Percentiles rank a stretch among this genome's conserved stretches.
These are phyloP conservation scores for Microsporum audouinii DNA, from an alignment of 2,329 filamentous ascomycete genomes.

Conservation along the genomic window DNA sequence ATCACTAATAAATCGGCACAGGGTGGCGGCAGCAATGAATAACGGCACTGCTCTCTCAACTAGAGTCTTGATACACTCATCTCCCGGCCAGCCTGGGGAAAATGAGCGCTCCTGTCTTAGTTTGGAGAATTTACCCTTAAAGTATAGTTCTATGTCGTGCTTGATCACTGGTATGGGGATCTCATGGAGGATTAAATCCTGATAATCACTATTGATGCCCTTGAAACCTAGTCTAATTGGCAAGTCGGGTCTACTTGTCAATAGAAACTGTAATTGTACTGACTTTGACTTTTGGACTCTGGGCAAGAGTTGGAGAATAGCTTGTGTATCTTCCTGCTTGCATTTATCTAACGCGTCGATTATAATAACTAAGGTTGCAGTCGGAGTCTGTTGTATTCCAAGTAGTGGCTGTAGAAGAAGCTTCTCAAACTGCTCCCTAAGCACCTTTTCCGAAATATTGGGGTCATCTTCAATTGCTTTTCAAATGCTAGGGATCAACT, in stretches of 20 bases:
- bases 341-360: constrained; percentile 10
- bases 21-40: constrained; percentile 22
- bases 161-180: constrained; percentile 17
- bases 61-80: constrained; percentile 17
- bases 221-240: not conserved
- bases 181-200: constrained; percentile 19
- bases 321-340: not conserved
- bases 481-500: constrained; percentile 5
- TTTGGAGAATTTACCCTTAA: constrained; percentile 15
- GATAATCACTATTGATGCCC: constrained; percentile 12
- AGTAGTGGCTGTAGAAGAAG: constrained; percentile 18
- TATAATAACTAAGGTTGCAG: constrained; percentile 1
- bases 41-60: constrained; percentile 22
- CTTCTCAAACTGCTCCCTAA: constrained; percentile 20
- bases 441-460: constrained; percentile 18
- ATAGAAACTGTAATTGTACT: constrained; percentile 3
- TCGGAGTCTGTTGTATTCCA: not conserved
- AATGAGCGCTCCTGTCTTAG: constrained; percentile 10
- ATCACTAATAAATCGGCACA: constrained; percentile 21
- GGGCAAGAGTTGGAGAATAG: constrained; percentile 5
- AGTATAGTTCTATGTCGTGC: constrained; percentile 20
- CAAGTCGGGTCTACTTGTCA: constrained; percentile 7
- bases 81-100: constrained; percentile 17
- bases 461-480: constrained; percentile 19
- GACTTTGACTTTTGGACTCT: not conserved